These are phyloP conservation scores for Hypoxylon sp. DNA, from an alignment of 2,329 filamentous ascomycete species.

Conservation along the genomic window DNA sequence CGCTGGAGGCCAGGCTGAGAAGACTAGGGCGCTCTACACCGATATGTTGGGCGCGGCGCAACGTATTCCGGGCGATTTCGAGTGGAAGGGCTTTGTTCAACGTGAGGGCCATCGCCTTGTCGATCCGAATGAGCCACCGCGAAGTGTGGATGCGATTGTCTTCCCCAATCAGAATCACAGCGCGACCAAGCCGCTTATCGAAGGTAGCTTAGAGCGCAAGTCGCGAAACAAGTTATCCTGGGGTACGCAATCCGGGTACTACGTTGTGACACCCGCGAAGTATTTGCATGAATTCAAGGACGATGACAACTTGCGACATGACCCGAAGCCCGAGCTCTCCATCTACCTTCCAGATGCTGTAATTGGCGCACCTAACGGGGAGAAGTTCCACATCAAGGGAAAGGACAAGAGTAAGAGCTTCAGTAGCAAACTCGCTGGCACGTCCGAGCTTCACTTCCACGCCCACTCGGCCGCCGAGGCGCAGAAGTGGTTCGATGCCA, in stretches of 20 bases:
- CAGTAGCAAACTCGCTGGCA: constrained; percentile 84
- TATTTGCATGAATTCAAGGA: constrained; percentile 98
- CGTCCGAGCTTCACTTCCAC: constrained; percentile 87
- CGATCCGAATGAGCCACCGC: constrained; percentile 80
- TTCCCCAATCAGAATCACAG: constrained; percentile 93
- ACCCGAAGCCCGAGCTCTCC: constrained; percentile 87
- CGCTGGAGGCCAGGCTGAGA: constrained; percentile 84
- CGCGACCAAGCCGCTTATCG: constrained; percentile 85
- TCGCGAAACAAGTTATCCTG: constrained; percentile 85
- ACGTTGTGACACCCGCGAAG: constrained; percentile 88
- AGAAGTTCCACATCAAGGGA: constrained; percentile 95
- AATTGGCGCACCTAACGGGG: constrained; percentile 78
- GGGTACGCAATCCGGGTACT: constrained; percentile 86
- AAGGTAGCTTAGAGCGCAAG: constrained; percentile 91
- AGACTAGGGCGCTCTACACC: constrained; percentile 82
- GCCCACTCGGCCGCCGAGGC: constrained; percentile 85
- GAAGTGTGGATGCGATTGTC: constrained; percentile 78
- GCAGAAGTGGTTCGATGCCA: constrained; percentile 85
- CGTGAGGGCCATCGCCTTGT: constrained; percentile 81
- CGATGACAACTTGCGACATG: constrained; percentile 78
- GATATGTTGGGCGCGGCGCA: constrained; percentile 86
- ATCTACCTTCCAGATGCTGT: constrained; percentile 93
- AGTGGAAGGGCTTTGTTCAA: constrained; percentile 88
- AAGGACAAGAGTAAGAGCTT: constrained; percentile 89
- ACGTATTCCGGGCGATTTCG: constrained; percentile 85